A percentile compares a stretch with the other conserved stretches of the same genome.
These are phyloP conservation scores for Taphrina pruni DNA, from an alignment of 1,139 yeast species.

Conservation along the genomic window DNA sequence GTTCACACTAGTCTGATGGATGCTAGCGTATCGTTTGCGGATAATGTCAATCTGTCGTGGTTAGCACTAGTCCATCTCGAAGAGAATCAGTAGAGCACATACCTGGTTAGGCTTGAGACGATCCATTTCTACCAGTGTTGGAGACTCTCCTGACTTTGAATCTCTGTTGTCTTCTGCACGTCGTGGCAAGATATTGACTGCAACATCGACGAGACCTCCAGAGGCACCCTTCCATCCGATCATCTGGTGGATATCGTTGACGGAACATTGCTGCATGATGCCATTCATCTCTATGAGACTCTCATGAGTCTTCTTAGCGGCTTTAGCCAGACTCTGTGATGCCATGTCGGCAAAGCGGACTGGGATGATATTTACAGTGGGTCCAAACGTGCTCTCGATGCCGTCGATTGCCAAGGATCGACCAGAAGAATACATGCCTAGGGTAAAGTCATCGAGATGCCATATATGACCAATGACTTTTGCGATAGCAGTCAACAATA, in stretches of 20 bases:
- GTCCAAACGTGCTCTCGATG: constrained; percentile 41
- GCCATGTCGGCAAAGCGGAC: constrained; percentile 35
- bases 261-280: constrained; percentile 19
- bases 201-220: constrained; percentile 27
- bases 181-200: constrained; percentile 32
- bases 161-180: neutral
- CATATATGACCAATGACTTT: constrained; percentile 3
- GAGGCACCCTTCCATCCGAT: neutral
- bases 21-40: constrained; percentile 13
- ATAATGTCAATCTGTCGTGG: neutral
- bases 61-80: neutral
- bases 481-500: constrained; percentile 45
- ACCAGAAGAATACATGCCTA: constrained; percentile 48
- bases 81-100: neutral
- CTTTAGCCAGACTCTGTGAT: constrained; percentile 15
- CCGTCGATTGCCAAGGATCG: constrained; percentile 43
- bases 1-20: constrained; percentile 9
- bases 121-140: neutral
- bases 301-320: constrained; percentile 12
- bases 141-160: too few relatives aligned
- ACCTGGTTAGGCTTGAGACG: constrained; percentile 6
- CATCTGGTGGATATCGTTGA: constrained; percentile 3
- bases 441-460: constrained; percentile 18
- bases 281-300: constrained; percentile 30
- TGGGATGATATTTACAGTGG: constrained; percentile 48